phyloP scores from a whole-genome alignment of 2,329 filamentous ascomycete genomes.

The Triangularia verruculosa region DNA sequence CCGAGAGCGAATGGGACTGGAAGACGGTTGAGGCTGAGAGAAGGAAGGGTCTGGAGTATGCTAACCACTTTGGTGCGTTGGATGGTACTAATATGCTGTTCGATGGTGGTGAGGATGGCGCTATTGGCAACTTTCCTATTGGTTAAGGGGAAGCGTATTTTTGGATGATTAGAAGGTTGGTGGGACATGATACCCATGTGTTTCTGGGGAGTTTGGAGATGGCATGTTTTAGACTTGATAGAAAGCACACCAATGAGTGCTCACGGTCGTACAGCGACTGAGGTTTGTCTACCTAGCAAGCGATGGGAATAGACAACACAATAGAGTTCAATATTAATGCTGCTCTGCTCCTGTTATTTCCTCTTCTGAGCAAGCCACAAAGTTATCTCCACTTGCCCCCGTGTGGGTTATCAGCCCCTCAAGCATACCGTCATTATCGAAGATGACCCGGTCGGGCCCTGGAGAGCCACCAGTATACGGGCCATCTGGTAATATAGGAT shows the following conservation, averaged over 20 bases:
- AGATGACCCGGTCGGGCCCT: not conserved
- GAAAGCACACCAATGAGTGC: not conserved
- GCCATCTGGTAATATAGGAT: not conserved
- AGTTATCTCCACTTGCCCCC: not conserved
- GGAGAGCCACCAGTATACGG: not conserved
- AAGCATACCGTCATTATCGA: not conserved
- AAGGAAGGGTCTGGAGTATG: conserved; percentile 53
- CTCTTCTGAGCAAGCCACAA: not conserved
- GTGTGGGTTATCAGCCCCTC: not conserved
- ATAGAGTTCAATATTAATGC: not conserved
- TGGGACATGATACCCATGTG: not conserved
- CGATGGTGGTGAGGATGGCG: conserved; percentile 51
- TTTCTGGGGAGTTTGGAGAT: not conserved
- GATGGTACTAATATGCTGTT: conserved; percentile 53
- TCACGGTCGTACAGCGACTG: not conserved
- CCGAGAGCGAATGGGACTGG: conserved; percentile 55
- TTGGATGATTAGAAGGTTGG: not conserved
- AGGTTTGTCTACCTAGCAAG: not conserved
- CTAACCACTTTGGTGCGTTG: conserved; percentile 54
- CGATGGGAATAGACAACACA: not conserved
- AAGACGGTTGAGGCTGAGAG: conserved; percentile 53
- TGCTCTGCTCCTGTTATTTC: not conserved
- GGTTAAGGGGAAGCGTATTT: conserved; percentile 33
- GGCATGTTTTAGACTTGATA: not conserved
- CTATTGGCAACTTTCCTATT: conserved; percentile 48